Evolutionary conservation across 768 basidiomycete genomes (phyloP).

Genomic region (Calocera viscosa): DNA sequence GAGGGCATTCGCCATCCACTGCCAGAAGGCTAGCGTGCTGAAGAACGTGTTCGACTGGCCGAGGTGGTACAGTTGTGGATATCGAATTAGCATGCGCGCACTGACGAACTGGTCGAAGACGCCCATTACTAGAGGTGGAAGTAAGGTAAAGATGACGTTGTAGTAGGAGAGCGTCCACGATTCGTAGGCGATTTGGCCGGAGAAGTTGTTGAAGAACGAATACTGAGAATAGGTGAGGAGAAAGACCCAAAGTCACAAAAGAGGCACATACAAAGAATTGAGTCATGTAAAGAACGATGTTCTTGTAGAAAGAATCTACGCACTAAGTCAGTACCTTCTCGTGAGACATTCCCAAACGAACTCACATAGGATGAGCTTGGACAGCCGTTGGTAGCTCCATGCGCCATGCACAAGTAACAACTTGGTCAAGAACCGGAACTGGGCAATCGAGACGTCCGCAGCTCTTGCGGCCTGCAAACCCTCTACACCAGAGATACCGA

Average conservation of each 20-base stretch:
- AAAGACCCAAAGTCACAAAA: neutral
- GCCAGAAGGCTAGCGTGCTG: slow-evolving; percentile 80
- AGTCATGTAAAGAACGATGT: slow-evolving; percentile 95
- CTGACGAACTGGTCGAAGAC: slow-evolving; percentile 98
- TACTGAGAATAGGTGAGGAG: slow-evolving; percentile 41
- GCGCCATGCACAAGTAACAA: slow-evolving; percentile 91
- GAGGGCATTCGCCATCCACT: slow-evolving; percentile 79
- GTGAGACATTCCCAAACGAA: slow-evolving; percentile 14
- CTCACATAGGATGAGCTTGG: slow-evolving; percentile 91
- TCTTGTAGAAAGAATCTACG: slow-evolving; percentile 96
- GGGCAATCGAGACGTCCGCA: slow-evolving; percentile 93
- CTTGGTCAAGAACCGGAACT: slow-evolving; percentile 93
- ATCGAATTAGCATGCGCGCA: slow-evolving; percentile 88
- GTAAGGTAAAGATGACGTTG: slow-evolving; percentile 89
- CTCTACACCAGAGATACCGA: slow-evolving; percentile 97
- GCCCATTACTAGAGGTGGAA: slow-evolving; percentile 94
- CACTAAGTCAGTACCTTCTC: neutral
- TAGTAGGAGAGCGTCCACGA: slow-evolving; percentile 97
- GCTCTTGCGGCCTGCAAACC: slow-evolving; percentile 97
- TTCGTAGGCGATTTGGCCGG: slow-evolving; percentile 95
- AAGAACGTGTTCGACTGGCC: slow-evolving; percentile 94
- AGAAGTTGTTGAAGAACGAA: slow-evolving; percentile 99
- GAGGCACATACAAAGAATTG: slow-evolving; percentile 75
- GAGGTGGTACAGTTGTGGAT: slow-evolving; percentile 89
- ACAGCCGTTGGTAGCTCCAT: slow-evolving; percentile 93